A percentile compares a stretch with the other conserved stretches of the same genome.
Evolutionary conservation across 495 filamentous ascomycete genomes (phyloP).

Genomic region (Trichoderma reesei): DNA sequence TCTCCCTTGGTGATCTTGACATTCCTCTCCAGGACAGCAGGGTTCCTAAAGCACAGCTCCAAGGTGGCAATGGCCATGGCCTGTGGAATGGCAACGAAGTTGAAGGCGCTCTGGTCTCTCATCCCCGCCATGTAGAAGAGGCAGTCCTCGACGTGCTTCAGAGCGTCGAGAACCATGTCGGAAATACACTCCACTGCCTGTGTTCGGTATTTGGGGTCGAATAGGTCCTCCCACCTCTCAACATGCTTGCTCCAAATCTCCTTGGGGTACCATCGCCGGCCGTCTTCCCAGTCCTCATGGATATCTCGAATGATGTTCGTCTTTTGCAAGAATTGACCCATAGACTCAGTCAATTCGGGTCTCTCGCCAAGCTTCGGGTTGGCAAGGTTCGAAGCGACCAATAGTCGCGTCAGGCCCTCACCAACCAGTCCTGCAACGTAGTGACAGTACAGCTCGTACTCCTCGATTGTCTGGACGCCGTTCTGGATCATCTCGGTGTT

Average conservation of each 20-base stretch:
- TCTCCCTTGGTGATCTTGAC: constrained; percentile 96
- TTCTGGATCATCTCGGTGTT: constrained; percentile 69
- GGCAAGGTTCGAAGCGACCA: constrained; percentile 79
- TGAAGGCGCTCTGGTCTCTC: constrained; percentile 97
- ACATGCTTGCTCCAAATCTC: constrained; percentile 96
- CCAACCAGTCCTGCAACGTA: constrained; percentile 97
- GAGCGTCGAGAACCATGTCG: constrained; percentile 85
- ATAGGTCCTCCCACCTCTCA: constrained; percentile 78
- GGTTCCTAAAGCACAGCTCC: constrained; percentile 86
- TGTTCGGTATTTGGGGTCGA: constrained; percentile 68
- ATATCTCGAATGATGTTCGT: constrained; percentile 97
- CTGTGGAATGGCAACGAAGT: constrained; percentile 98
- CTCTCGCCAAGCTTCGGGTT: constrained; percentile 76
- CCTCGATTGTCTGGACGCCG: constrained; percentile 71
- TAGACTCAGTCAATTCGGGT: constrained; percentile 75
- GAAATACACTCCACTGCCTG: constrained; percentile 81
- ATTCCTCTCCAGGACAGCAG: constrained; percentile 73
- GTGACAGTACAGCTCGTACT: constrained; percentile 94
- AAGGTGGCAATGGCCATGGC: constrained; percentile 95
- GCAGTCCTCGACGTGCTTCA: constrained; percentile 84
- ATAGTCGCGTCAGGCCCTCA: constrained; percentile 82
- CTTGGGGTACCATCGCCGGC: constrained; percentile 84
- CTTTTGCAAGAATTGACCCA: constrained; percentile 97
- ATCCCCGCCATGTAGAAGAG: constrained; percentile 95
- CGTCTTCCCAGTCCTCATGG: constrained; percentile 78